Evolutionary conservation across 1,284 basidiomycete species (phyloP).

Genomic region (Peniophora sp.): DNA sequence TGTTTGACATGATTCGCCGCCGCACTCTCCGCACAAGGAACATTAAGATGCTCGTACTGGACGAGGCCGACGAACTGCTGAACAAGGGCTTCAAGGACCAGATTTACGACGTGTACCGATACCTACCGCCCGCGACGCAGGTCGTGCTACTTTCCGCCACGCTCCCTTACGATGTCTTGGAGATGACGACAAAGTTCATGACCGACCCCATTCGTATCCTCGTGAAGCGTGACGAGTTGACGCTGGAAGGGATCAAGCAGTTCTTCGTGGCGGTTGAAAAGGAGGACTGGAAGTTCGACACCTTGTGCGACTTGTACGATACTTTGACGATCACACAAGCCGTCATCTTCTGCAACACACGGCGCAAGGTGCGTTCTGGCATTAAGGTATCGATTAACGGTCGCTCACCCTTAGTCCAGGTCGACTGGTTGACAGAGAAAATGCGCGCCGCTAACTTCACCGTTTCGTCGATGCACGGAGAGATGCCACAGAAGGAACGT

Average conservation of each 20-base stretch:
- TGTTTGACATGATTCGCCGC: constrained; percentile 99
- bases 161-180: constrained; percentile 93
- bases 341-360: constrained; percentile 99
- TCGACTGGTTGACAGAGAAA: constrained; percentile 99
- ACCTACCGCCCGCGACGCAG: constrained; percentile 96
- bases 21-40: constrained; percentile 91
- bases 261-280: constrained; percentile 99
- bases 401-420: constrained; percentile 33
- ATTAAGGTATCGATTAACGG: background rate
- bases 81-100: constrained; percentile 99
- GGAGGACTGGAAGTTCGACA: constrained; percentile 99
- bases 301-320: constrained; percentile 96
- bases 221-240: constrained; percentile 99
- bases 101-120: constrained; percentile 99
- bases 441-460: constrained; percentile 97
- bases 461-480: constrained; percentile 95
- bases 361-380: constrained; percentile 69
- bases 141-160: constrained; percentile 96
- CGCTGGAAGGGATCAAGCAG: constrained; percentile 98
- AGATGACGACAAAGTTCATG: constrained; percentile 99
- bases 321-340: constrained; percentile 99
- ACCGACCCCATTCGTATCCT: constrained; percentile 97
- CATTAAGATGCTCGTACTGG: constrained; percentile 99
- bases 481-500: constrained; percentile 98
- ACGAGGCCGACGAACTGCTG: constrained; percentile 95